Evolutionary conservation across 768 basidiomycete species (phyloP).

Genomic region (Lyophyllum shimeji): DNA sequence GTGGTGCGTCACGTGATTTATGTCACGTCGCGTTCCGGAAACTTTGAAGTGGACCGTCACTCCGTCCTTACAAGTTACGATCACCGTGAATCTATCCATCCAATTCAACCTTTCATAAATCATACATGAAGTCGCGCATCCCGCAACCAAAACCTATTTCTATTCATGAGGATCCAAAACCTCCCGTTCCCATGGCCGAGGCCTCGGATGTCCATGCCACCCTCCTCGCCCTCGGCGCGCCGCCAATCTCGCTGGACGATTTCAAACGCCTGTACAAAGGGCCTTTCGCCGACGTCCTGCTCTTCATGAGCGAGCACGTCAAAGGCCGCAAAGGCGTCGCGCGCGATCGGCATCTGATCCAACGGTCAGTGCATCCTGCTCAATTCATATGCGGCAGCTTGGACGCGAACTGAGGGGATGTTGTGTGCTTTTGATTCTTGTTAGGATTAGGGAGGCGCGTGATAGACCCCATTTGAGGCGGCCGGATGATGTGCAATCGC

Average conservation of each 20-base stretch:
- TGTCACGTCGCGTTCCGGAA: background rate
- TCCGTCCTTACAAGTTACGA: no score
- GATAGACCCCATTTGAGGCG: conserved; percentile 3
- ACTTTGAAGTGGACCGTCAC: no score
- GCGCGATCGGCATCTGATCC: conserved; percentile 10
- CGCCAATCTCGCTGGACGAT: conserved; percentile 12
- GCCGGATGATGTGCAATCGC: conserved; percentile 5
- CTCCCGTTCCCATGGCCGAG: background rate
- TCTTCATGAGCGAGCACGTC: conserved; percentile 17
- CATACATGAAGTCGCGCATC: conserved; percentile 13
- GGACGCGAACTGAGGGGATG: background rate
- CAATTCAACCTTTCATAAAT: background rate
- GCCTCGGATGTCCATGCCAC: conserved; percentile 3
- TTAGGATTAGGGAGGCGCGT: conserved; percentile 10
- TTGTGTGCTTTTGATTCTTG: background rate
- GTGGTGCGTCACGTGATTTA: background rate
- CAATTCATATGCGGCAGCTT: background rate
- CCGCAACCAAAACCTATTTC: conserved; percentile 2
- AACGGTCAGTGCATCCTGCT: conserved; percentile 9
- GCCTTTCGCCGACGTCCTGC: conserved; percentile 14
- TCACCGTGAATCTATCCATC: no score
- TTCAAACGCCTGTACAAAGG: conserved; percentile 17
- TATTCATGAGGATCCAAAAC: background rate
- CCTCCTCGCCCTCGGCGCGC: conserved; percentile 16
- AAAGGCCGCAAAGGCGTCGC: conserved; percentile 16